Evolutionary conservation across 2,329 filamentous ascomycete genomes (phyloP).

Genomic region (Sphaceloma murrayae): DNA sequence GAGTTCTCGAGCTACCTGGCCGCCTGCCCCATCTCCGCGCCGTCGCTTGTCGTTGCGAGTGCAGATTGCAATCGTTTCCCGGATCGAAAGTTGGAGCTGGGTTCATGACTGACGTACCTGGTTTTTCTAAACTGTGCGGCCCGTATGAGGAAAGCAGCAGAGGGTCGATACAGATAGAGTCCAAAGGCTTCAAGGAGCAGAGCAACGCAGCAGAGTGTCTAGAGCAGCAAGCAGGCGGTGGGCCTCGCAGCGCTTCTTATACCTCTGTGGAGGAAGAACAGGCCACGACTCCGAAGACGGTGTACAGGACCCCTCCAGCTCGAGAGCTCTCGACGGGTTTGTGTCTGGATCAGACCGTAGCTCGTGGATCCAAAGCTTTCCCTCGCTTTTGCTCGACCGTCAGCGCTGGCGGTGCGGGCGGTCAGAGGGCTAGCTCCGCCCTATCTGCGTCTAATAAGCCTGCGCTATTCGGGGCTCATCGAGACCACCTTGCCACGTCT

Average conservation of each 20-base stretch:
- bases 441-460: no score
- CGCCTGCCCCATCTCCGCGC: not conserved
- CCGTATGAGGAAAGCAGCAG: not conserved
- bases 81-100: not conserved
- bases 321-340: not conserved
- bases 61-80: not conserved
- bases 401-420: not conserved
- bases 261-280: slow-evolving; percentile 1
- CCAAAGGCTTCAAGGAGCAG: not conserved
- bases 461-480: not conserved
- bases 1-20: not conserved
- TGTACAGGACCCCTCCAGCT: not conserved
- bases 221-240: not conserved
- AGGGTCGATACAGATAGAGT: not conserved
- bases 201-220: no score
- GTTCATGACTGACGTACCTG: no score
- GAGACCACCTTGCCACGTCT: no score
- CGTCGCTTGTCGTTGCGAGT: not conserved
- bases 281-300: slow-evolving; percentile 10
- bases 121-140: not conserved
- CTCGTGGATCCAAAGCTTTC: slow-evolving; percentile 11
- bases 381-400: not conserved
- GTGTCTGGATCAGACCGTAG: slow-evolving; percentile 10
- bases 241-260: slow-evolving; percentile 13
- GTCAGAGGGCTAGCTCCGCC: slow-evolving; percentile 1